Percentiles rank a stretch among this genome's conserved stretches.
These are phyloP conservation scores for Scheffersomyces coipomensis DNA, from an alignment of 805 yeast species.

Conservation along the genomic window DNA sequence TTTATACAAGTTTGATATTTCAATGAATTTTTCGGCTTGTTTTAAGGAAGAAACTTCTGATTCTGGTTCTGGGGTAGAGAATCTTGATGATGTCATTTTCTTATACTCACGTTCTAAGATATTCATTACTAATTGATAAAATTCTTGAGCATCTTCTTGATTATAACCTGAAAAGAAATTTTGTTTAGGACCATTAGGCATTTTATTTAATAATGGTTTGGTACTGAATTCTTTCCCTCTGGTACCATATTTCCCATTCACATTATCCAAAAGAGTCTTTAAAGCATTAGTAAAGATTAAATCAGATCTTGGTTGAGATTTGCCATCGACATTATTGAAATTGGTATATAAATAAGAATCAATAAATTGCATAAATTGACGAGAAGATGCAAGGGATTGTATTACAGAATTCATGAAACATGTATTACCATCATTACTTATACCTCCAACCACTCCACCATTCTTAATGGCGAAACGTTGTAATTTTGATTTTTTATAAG, in stretches of 20 bases:
- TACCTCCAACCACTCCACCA: conserved; percentile 83
- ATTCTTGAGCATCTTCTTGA: conserved; percentile 97
- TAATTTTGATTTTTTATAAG: conserved; percentile 19
- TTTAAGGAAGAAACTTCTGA: conserved; percentile 8
- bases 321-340: conserved; percentile 22
- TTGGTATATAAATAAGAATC: conserved; percentile 35
- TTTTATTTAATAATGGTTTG: conserved; percentile 54
- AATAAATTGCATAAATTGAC: conserved; percentile 55
- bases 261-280: conserved; percentile 47
- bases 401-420: conserved; percentile 92
- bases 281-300: conserved; percentile 55
- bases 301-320: conserved; percentile 17
- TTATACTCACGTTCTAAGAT: conserved; percentile 61
- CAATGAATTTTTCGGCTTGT: conserved; percentile 15
- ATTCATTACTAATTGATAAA: conserved; percentile 75
- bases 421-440: conserved; percentile 87
- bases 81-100: conserved; percentile 20
- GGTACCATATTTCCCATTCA: conserved; percentile 56
- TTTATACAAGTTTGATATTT: conserved; percentile 19
- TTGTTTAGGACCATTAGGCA: conserved; percentile 78
- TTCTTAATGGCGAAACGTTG: conserved; percentile 44
- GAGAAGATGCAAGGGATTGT: conserved; percentile 77
- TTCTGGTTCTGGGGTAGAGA: conserved; percentile 22
- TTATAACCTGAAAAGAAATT: conserved; percentile 79
- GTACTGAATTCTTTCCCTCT: conserved; percentile 64